Evolutionary conservation across 805 yeast species (phyloP), one percentile per base, ranked within the genome.

Genomic region (Monosporozyma siamensis): DNA sequence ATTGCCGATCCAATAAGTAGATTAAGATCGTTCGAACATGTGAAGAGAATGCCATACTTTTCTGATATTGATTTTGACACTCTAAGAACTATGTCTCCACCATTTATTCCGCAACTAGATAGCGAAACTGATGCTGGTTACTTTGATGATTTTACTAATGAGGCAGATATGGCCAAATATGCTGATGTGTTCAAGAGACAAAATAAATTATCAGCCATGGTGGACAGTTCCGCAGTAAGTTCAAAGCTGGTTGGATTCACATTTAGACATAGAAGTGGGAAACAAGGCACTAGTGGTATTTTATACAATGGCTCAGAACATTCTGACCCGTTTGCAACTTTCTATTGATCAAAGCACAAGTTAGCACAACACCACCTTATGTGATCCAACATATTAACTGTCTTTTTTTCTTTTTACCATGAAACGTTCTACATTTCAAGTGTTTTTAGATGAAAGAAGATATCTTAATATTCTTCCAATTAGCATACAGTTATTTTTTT

Each of bases 51-150:
- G 73, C 72, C 82, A 8, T 90, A 92, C 65, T 92, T 90, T 54
- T 67, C 77, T 23, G 97, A 90, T 54, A 77, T 87, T 23, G 81
- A 85, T 56, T 90, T 95, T 81, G 76, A 72, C 5, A 65, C 65
- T 9, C 63, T 92, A 51, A 74, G 96, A 56, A 66, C 63, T 25
- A 72, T 78, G 47, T 72, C 80, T 18, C 97, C 99, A 4, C 99
- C 99, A 27, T 92, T 92, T 63, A 84, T 92, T 15, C 99, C 99
- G 3, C 96, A 94, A 55, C 71, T 92, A 49, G 97, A 92, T 59
- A 85, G 88, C 47, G 99, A 92, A 56, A 92, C 88, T 48, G 99
- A 92, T 66, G 97, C 97, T 0, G 99, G 99, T 1, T 92, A 92
- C 66, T 92, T 92, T 60, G 99, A 92, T 65, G 98, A 92, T 63